Evolutionary conservation across 2,329 filamentous ascomycete genomes (phyloP).

Genomic region (Beauveria sp.): DNA sequence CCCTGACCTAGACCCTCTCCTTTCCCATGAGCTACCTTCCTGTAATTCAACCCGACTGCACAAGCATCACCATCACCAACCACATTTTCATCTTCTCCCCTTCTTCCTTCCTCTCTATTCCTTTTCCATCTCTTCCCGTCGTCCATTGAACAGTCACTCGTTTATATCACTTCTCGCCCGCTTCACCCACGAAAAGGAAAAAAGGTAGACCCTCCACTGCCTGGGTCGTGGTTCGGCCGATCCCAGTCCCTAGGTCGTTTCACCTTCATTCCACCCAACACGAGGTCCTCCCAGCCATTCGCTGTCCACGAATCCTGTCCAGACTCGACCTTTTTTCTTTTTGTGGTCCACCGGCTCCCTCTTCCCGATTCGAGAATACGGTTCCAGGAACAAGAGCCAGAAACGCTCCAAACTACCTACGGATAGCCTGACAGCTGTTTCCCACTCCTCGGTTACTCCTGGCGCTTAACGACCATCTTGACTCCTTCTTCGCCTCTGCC

Average conservation of each 20-base stretch:
- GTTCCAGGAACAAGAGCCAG: neutral
- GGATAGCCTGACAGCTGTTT: neutral
- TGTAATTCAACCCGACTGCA: neutral
- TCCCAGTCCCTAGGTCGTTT: slow-evolving; percentile 7
- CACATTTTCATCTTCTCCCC: slow-evolving; percentile 6
- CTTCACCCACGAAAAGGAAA: neutral
- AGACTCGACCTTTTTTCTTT: neutral
- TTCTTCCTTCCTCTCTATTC: neutral
- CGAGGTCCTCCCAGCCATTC: slow-evolving; percentile 5
- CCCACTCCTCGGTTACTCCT: neutral
- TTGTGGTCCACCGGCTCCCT: neutral
- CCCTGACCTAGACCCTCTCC: neutral
- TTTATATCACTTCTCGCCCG: slow-evolving; percentile 6
- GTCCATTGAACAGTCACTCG: slow-evolving; percentile 10
- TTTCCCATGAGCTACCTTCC: neutral
- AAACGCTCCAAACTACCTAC: neutral
- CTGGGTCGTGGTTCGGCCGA: slow-evolving; percentile 6
- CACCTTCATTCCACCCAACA: slow-evolving; percentile 9
- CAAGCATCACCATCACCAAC: neutral
- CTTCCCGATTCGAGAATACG: neutral
- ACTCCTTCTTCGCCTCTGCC: slow-evolving; percentile 14
- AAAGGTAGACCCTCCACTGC: neutral
- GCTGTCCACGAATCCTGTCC: neutral
- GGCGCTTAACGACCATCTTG: slow-evolving; percentile 1
- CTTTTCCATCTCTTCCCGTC: neutral